phyloP scores from a whole-genome alignment of 2,329 filamentous ascomycete species.

The Acrocalymma vagum region DNA sequence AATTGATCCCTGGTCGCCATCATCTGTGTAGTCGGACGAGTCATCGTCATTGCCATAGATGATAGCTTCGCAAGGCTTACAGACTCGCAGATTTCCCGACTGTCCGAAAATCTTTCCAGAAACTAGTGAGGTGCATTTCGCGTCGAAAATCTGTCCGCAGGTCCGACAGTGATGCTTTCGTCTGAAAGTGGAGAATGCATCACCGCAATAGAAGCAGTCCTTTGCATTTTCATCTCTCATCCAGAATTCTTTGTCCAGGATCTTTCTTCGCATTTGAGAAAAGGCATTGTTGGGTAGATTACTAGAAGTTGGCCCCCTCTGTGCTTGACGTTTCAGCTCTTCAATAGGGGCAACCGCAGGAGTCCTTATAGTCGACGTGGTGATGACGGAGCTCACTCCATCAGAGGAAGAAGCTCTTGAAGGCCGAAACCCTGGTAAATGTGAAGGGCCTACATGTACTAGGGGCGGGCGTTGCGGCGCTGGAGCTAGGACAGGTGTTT shows the following conservation, averaged over 20 bases:
- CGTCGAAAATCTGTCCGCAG: conserved; percentile 98
- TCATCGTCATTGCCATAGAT: conserved; percentile 91
- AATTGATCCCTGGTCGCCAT: conserved; percentile 72
- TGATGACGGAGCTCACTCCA: conserved; percentile 49
- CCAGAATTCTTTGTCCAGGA: conserved; percentile 96
- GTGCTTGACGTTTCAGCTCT: conserved; percentile 33
- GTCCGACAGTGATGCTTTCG: conserved; percentile 95
- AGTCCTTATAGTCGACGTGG: conserved; percentile 41
- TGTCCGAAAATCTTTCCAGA: conserved; percentile 89
- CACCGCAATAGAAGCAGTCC: conserved; percentile 92
- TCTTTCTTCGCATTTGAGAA: conserved; percentile 78
- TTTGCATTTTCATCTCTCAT: conserved; percentile 99
- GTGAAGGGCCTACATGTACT: conserved; percentile 54
- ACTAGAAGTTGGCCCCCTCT: conserved; percentile 31
- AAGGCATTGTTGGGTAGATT: conserved; percentile 51
- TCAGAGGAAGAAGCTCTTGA: conserved; percentile 58
- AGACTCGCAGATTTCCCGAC: conserved; percentile 83
- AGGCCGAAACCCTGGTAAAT: conserved; percentile 57
- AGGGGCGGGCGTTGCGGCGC: conserved; percentile 50
- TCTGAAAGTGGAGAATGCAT: conserved; percentile 90
- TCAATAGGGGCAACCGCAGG: conserved; percentile 41
- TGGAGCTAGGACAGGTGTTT: conserved; percentile 32
- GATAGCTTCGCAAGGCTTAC: conserved; percentile 89
- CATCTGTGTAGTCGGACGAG: conserved; percentile 89
- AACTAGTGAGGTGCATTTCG: conserved; percentile 93